phyloP scores from a whole-genome alignment of 108 stramenopile genomes.

The Cylindrotheca closterium region DNA sequence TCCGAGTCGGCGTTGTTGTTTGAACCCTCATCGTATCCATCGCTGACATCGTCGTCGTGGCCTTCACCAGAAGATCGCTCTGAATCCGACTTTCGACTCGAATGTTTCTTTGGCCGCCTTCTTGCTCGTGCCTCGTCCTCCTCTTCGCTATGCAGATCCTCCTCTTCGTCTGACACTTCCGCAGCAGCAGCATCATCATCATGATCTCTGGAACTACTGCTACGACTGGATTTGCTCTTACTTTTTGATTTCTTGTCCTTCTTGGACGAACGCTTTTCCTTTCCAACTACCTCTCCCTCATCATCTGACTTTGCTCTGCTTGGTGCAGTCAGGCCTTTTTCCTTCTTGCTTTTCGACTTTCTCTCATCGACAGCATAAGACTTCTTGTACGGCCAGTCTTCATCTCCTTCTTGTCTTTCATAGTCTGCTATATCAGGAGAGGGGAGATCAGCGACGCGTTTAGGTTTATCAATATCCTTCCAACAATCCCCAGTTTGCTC shows the following conservation, averaged over 20 bases:
- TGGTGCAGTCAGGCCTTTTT: not conserved
- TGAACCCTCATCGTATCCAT: conserved; percentile 6
- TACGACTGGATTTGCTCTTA: not conserved
- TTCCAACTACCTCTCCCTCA: conserved; percentile 11
- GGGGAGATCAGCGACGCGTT: conserved; percentile 14
- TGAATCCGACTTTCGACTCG: not conserved
- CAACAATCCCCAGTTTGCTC: conserved; percentile 16
- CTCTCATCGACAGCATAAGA: conserved; percentile 11
- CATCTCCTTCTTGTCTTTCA: conserved; percentile 6
- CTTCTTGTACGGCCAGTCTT: conserved; percentile 20
- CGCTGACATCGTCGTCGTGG: conserved; percentile 16
- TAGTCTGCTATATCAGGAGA: conserved; percentile 17
- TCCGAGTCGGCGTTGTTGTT: conserved; percentile 5
- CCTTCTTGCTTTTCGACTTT: conserved; percentile 16
- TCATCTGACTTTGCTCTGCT: conserved; percentile 2
- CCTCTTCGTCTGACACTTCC: conserved; percentile 13
- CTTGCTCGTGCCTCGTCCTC: not conserved
- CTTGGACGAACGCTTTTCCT: not conserved
- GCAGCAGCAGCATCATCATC: not conserved
- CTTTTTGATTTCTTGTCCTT: conserved; percentile 3
- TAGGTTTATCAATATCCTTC: conserved; percentile 13
- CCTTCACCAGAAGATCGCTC: conserved; percentile 9
- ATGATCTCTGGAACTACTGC: not conserved
- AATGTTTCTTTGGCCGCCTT: not conserved
- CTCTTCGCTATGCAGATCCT: conserved; percentile 19